phyloP scores from a whole-genome alignment of 345 rosid species.

The Ricinus communis region DNA sequence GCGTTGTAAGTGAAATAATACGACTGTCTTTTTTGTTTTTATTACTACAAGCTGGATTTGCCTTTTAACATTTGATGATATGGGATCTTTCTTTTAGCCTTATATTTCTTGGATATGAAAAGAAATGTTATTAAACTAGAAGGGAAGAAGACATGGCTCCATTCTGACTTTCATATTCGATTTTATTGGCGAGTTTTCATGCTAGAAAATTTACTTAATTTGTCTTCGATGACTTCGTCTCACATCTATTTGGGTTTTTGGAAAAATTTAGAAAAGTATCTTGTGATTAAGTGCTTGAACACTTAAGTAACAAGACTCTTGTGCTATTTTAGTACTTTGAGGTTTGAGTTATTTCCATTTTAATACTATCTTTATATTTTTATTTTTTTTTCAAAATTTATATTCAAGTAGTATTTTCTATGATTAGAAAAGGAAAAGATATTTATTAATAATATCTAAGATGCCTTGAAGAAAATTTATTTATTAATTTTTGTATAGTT shows the following conservation, averaged over 20 bases:
- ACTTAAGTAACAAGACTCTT: too few species aligned
- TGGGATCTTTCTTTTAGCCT: background rate
- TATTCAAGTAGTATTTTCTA: too few species aligned
- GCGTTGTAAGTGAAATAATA: constrained; percentile 48
- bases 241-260: background rate
- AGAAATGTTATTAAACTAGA: background rate
- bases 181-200: background rate
- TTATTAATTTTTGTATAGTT: too few species aligned
- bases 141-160: background rate
- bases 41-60: background rate
- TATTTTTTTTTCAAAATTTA: too few species aligned
- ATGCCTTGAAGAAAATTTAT: too few species aligned
- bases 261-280: too few species aligned
- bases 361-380: too few species aligned
- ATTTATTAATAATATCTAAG: too few species aligned
- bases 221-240: background rate
- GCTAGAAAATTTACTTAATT: background rate
- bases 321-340: too few species aligned
- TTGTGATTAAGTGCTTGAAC: too few species aligned
- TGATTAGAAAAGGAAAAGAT: too few species aligned
- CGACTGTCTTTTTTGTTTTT: background rate
- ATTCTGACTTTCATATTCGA: background rate
- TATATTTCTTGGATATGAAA: background rate
- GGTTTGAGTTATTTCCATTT: too few species aligned
- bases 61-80: constrained; percentile 15